Evolutionary conservation across 345 rosid species (phyloP).

Genomic region (Rhizophora apiculata): DNA sequence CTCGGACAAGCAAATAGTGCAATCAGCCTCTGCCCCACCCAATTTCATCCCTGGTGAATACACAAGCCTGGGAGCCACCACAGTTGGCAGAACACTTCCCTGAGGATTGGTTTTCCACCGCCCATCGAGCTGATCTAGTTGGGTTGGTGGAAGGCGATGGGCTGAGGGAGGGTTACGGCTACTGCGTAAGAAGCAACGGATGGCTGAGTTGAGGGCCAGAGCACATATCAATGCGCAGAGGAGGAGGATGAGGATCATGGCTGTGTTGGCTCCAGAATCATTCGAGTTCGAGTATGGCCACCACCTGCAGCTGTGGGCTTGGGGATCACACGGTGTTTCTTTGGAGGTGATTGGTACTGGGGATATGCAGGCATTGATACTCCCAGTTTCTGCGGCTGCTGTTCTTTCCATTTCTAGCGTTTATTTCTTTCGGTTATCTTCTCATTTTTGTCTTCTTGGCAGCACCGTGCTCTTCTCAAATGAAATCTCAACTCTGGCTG

Average conservation of each 20-base stretch:
- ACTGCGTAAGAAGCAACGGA: slow-evolving; percentile 56
- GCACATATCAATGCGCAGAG: slow-evolving; percentile 59
- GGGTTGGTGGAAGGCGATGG: slow-evolving; percentile 12
- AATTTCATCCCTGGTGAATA: slow-evolving; percentile 48
- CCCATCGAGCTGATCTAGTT: slow-evolving; percentile 9
- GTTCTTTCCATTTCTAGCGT: too few relatives aligned
- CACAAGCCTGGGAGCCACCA: slow-evolving; percentile 34
- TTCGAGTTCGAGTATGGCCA: slow-evolving; percentile 37
- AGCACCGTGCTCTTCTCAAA: too few relatives aligned
- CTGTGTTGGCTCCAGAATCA: slow-evolving; percentile 51
- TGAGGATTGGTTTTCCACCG: slow-evolving; percentile 34
- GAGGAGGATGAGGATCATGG: slow-evolving; percentile 46
- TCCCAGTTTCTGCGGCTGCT: background rate
- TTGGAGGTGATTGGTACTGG: slow-evolving; percentile 11
- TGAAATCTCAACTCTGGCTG: too few relatives aligned
- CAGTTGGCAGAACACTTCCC: slow-evolving; percentile 13
- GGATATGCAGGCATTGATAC: slow-evolving; percentile 12
- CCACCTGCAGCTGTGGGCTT: slow-evolving; percentile 38
- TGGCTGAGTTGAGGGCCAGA: slow-evolving; percentile 52
- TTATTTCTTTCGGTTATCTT: too few relatives aligned
- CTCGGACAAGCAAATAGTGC: slow-evolving; percentile 33
- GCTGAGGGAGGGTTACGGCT: background rate
- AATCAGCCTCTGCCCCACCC: slow-evolving; percentile 36
- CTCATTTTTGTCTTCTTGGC: too few relatives aligned
- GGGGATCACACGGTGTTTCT: slow-evolving; percentile 31